Conservation (phyloP, 228 moss, liverwort and hornwort genomes). For the Sphagnum fallax region DNA sequence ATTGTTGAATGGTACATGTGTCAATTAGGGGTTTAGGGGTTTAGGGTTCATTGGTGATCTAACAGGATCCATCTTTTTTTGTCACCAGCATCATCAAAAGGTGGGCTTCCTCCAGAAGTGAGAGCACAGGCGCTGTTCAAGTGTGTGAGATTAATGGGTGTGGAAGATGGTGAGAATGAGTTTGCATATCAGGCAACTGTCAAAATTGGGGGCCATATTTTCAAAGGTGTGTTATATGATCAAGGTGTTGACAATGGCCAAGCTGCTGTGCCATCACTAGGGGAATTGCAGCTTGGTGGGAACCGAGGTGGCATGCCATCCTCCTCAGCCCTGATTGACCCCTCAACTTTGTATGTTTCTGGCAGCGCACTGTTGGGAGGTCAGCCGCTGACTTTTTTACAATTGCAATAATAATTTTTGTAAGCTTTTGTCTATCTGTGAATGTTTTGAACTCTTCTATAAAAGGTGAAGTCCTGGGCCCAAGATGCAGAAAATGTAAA, state of each 20-base stretch:
- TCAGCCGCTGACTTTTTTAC: background rate
- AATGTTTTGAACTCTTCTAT: too few species aligned
- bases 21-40: too few species aligned
- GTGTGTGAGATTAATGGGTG: slow-evolving; percentile 82
- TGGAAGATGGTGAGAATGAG: slow-evolving; percentile 87
- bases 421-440: too few species aligned
- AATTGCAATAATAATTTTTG: too few species aligned
- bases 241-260: slow-evolving; percentile 73
- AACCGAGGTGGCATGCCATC: background rate
- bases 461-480: too few species aligned
- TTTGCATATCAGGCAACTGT: slow-evolving; percentile 92
- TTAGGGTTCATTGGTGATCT: too few species aligned
- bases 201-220: slow-evolving; percentile 92
- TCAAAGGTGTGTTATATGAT: slow-evolving; percentile 83
- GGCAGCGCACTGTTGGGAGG: background rate
- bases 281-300: slow-evolving; percentile 80
- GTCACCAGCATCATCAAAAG: slow-evolving; percentile 26
- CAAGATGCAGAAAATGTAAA: too few species aligned
- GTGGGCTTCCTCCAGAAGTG: slow-evolving; percentile 74
- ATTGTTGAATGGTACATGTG: too few species aligned
- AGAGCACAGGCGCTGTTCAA: slow-evolving; percentile 86
- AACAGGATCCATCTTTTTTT: too few species aligned
- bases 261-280: slow-evolving; percentile 46
- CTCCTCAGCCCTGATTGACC: background rate
- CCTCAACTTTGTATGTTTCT: background rate